A percentile compares a stretch with the other conserved stretches of the same genome.
phyloP scores from a whole-genome alignment of 495 filamentous ascomycete genomes.

The Penicillium flavigenum region DNA sequence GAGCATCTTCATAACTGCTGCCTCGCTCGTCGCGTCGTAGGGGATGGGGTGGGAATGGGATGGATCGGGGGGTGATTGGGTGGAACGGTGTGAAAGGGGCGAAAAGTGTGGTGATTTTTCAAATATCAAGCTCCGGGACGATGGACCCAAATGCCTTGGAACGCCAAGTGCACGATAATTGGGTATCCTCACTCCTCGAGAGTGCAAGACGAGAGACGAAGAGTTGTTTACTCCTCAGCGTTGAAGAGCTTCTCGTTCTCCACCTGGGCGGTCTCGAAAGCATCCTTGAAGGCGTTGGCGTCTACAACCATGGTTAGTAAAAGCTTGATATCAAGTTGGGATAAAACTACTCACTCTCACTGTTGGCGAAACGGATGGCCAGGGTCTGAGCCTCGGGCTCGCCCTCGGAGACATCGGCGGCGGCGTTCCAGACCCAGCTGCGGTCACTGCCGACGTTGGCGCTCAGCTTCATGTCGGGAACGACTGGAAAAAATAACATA shows the following conservation, averaged over 20 bases:
- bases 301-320: constrained; percentile 52
- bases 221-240: constrained; percentile 42
- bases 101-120: constrained; percentile 20
- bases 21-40: constrained; percentile 29
- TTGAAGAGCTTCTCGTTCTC: constrained; percentile 86
- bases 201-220: background rate
- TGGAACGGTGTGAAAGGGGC: constrained; percentile 18
- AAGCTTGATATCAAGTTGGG: background rate
- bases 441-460: constrained; percentile 97
- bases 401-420: constrained; percentile 96
- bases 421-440: constrained; percentile 99
- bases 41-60: constrained; percentile 18
- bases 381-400: constrained; percentile 95
- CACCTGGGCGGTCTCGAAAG: constrained; percentile 96
- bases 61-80: constrained; percentile 14
- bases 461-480: constrained; percentile 97
- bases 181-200: constrained; percentile 6
- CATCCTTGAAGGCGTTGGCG: constrained; percentile 96
- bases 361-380: constrained; percentile 96
- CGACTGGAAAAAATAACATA: constrained; percentile 58
- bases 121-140: constrained; percentile 22
- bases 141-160: constrained; percentile 12
- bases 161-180: constrained; percentile 12
- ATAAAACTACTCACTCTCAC: constrained; percentile 75
- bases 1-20: constrained; percentile 37